Conservation (phyloP, 139 green algal species). For the Coelastrella sp. region DNA sequence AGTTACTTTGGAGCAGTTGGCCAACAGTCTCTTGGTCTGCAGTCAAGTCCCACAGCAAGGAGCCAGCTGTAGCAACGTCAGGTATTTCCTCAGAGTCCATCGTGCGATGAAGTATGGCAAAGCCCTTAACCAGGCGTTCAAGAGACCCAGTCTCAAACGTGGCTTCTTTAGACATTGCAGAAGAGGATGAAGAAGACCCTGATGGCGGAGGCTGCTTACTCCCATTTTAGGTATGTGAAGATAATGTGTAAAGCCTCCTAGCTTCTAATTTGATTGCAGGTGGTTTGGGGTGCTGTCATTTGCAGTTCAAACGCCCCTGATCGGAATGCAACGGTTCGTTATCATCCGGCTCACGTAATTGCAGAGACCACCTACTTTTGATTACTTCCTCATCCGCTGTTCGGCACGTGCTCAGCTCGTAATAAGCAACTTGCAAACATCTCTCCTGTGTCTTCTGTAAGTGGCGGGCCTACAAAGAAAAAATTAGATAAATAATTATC, state of each 20-base stretch:
- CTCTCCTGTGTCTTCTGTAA: too few relatives aligned
- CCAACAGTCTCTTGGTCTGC: neutral
- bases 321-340: neutral
- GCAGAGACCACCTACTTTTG: too few relatives aligned
- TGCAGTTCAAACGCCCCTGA: neutral
- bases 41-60: neutral
- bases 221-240: too few relatives aligned
- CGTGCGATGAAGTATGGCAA: neutral
- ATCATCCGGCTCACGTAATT: too few relatives aligned
- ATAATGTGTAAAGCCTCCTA: neutral
- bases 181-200: neutral
- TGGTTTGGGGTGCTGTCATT: neutral
- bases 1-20: neutral
- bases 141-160: neutral
- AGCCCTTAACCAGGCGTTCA: neutral
- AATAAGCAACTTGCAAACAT: too few relatives aligned
- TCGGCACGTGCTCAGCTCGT: too few relatives aligned
- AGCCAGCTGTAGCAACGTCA: neutral
- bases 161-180: neutral
- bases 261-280: neutral
- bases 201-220: neutral
- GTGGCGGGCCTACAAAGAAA: too few relatives aligned
- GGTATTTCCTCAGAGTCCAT: neutral
- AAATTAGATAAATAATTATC: too few relatives aligned
- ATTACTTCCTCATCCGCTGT: too few relatives aligned